Conservation (phyloP, 345 rosid species). For the Hibiscus mutabilis region DNA sequence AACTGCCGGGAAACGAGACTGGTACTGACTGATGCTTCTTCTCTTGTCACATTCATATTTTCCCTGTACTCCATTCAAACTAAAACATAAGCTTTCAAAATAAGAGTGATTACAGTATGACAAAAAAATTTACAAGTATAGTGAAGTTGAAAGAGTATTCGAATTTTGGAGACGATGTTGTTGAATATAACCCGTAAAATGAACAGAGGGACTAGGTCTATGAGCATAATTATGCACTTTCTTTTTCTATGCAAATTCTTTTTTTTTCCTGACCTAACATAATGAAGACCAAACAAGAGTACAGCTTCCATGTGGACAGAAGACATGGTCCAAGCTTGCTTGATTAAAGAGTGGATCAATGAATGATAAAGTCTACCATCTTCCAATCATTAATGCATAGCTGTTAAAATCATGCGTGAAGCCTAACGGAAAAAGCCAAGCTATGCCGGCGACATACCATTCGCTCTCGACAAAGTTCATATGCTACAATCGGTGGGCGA, state of each 20-base stretch:
- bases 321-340: background rate
- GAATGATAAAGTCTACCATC: background rate
- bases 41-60: conserved; percentile 77
- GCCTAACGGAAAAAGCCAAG: background rate
- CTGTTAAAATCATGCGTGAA: background rate
- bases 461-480: conserved; percentile 64
- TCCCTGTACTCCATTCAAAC: conserved; percentile 54
- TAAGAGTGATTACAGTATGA: no score
- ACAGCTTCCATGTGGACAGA: background rate
- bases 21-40: conserved; percentile 45
- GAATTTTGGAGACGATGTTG: no score
- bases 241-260: background rate
- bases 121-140: no score
- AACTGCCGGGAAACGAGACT: conserved; percentile 49
- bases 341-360: background rate
- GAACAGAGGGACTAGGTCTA: no score
- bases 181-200: no score
- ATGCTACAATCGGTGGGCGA: conserved; percentile 40
- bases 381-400: background rate
- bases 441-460: conserved; percentile 30
- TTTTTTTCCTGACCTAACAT: background rate
- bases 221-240: no score
- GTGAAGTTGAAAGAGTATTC: no score
- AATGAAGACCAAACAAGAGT: background rate
- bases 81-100: no score